Percentiles rank a stretch among this genome's conserved stretches.
Conservation (phyloP, 2,329 filamentous ascomycete genomes). For the Trichoderma pleuroti region DNA sequence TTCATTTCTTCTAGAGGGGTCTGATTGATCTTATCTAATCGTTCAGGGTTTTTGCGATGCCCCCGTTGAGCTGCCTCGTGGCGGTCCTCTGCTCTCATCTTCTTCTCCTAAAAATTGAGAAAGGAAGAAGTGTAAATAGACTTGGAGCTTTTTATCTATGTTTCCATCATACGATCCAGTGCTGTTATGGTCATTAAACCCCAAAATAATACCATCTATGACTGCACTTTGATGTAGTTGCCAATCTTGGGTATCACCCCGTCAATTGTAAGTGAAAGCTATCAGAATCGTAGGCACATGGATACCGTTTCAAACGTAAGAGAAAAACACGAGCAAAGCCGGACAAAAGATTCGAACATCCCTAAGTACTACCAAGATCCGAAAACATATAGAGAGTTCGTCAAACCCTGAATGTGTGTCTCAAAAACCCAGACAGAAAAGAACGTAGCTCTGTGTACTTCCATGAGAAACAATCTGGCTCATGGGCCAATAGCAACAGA, state of each 20-base stretch:
- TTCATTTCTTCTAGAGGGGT: not conserved
- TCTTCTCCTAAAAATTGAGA: not conserved
- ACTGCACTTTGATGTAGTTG: not conserved
- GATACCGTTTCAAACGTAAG: not conserved
- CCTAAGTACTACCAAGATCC: not conserved
- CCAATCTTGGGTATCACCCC: not conserved
- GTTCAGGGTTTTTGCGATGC: constrained; percentile 11
- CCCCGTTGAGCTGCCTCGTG: not conserved
- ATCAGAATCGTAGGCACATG: not conserved
- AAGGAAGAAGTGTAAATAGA: not conserved
- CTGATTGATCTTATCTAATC: not conserved
- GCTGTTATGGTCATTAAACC: not conserved
- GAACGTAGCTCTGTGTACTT: not conserved
- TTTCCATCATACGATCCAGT: not conserved
- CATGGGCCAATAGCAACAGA: not conserved
- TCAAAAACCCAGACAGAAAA: not conserved
- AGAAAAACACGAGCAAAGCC: not conserved
- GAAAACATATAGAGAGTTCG: not conserved
- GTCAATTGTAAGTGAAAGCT: not conserved
- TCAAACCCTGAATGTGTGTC: not conserved
- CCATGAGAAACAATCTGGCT: not conserved
- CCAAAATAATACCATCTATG: not conserved
- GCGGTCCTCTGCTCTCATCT: not conserved
- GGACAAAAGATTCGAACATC: not conserved
- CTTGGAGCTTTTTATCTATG: not conserved